These are phyloP conservation scores for Alternaria viburni DNA, from an alignment of 2,329 filamentous ascomycete species.

Conservation along the genomic window DNA sequence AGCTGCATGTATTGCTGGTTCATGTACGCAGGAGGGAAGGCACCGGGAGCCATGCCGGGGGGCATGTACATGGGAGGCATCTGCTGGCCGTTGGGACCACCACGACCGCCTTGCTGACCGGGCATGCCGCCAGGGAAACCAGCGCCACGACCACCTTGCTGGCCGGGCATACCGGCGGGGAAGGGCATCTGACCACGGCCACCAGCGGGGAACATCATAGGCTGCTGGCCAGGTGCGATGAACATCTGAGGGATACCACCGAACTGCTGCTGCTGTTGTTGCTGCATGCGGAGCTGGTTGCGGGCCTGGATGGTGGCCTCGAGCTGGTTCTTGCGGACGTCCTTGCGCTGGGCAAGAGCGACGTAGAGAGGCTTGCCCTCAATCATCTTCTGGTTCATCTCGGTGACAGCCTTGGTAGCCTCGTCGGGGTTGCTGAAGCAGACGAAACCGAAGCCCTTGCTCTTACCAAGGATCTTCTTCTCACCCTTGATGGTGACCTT, in stretches of 20 bases:
- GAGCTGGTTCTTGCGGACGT: constrained; percentile 98
- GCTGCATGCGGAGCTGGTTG: constrained; percentile 98
- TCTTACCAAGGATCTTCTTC: constrained; percentile 84
- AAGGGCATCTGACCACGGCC: constrained; percentile 68
- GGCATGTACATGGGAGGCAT: constrained; percentile 87
- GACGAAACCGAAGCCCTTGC: constrained; percentile 99
- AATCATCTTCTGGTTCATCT: constrained; percentile 99
- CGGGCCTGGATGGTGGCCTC: constrained; percentile 99
- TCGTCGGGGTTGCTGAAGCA: constrained; percentile 99
- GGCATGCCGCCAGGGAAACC: constrained; percentile 84
- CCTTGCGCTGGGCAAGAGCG: constrained; percentile 97
- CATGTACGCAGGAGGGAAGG: constrained; percentile 76
- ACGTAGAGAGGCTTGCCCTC: constrained; percentile 97
- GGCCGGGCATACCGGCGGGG: constrained; percentile 67
- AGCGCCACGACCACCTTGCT: constrained; percentile 81
- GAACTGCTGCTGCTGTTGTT: constrained; percentile 75
- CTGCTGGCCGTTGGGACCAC: constrained; percentile 76
- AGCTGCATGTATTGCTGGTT: constrained; percentile 82
- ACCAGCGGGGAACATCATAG: constrained; percentile 62
- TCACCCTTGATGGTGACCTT: constrained; percentile 63
- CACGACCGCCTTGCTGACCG: constrained; percentile 85
- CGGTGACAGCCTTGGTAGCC: constrained; percentile 96
- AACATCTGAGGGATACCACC: constrained; percentile 74
- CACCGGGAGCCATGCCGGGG: constrained; percentile 65
- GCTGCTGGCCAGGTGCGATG: constrained; percentile 83